phyloP scores from a whole-genome alignment of 2,329 filamentous ascomycete genomes.

The Colletotrichum graminicola region DNA sequence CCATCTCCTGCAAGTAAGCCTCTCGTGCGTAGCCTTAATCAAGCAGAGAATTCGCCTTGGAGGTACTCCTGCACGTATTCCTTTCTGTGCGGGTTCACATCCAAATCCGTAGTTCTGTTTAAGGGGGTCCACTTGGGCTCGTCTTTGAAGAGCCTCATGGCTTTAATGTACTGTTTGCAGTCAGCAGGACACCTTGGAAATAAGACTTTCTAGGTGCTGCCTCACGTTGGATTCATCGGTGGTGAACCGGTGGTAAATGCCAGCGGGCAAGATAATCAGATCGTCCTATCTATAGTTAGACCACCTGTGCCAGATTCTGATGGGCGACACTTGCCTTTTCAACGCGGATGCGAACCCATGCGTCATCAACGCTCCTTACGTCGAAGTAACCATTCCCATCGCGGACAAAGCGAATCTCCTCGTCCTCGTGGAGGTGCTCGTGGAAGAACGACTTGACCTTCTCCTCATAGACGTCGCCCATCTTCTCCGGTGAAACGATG shows the following conservation, averaged over 20 bases:
- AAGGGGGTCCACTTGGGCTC: conserved; percentile 98
- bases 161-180: conserved; percentile 82
- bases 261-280: conserved; percentile 91
- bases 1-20: background rate
- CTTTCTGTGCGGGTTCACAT: conserved; percentile 82
- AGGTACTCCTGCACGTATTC: conserved; percentile 74
- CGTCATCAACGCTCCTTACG: conserved; percentile 83
- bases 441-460: conserved; percentile 95
- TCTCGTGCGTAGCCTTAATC: background rate
- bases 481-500: conserved; percentile 84
- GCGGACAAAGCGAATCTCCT: conserved; percentile 96
- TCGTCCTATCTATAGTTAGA: conserved; percentile 66
- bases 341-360: conserved; percentile 89
- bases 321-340: conserved; percentile 69
- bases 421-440: conserved; percentile 97
- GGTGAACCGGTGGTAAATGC: conserved; percentile 98
- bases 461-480: conserved; percentile 89
- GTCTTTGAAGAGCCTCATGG: conserved; percentile 97
- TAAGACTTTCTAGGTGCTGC: conserved; percentile 52
- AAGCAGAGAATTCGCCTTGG: conserved; percentile 13
- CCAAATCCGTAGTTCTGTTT: conserved; percentile 82
- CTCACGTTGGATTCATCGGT: conserved; percentile 91
- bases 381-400: conserved; percentile 94
- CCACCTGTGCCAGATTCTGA: background rate
- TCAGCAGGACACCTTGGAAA: conserved; percentile 16